Evolutionary conservation across 495 filamentous ascomycete species (phyloP).

Genomic region (Beverwykella pulmonaria): DNA sequence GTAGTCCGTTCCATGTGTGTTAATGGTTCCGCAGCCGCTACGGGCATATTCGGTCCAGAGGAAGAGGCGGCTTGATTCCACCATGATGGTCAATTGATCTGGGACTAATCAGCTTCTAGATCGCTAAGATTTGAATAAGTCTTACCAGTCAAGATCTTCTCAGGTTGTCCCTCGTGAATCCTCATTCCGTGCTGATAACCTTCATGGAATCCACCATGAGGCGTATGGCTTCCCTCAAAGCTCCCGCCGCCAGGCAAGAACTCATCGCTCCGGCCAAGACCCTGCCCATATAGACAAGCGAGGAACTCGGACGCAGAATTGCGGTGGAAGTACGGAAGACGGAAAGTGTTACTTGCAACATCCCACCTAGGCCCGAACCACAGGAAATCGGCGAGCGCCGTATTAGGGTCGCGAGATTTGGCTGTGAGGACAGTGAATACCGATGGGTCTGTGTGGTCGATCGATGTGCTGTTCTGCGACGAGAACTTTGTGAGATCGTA

Average conservation of each 20-base stretch:
- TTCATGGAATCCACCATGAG: constrained; percentile 50
- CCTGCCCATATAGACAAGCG: constrained; percentile 49
- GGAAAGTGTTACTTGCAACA: constrained; percentile 51
- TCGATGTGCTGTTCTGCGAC: constrained; percentile 49
- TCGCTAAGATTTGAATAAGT: neutral
- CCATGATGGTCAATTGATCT: constrained; percentile 46
- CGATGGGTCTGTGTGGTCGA: constrained; percentile 52
- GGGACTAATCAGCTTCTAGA: neutral
- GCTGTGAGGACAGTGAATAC: constrained; percentile 50
- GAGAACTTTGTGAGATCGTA: constrained; percentile 52
- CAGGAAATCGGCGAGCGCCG: constrained; percentile 49
- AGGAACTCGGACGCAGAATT: constrained; percentile 52
- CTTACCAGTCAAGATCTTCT: constrained; percentile 46
- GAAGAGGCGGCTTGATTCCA: constrained; percentile 50
- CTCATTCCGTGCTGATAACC: constrained; percentile 51
- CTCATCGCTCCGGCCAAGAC: constrained; percentile 50
- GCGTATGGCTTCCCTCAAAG: constrained; percentile 50
- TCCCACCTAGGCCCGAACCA: constrained; percentile 53
- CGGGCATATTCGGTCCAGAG: constrained; percentile 51
- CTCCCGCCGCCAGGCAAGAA: constrained; percentile 51
- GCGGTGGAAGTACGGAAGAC: constrained; percentile 51
- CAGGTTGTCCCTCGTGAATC: constrained; percentile 49
- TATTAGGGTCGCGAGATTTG: constrained; percentile 47
- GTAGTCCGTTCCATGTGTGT: constrained; percentile 47
- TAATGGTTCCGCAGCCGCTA: constrained; percentile 45